Percentiles rank a stretch among this genome's conserved stretches.
These are phyloP conservation scores for Nakaseomyces uthaithaninus DNA, from an alignment of 1,139 yeast species.

Conservation along the genomic window DNA sequence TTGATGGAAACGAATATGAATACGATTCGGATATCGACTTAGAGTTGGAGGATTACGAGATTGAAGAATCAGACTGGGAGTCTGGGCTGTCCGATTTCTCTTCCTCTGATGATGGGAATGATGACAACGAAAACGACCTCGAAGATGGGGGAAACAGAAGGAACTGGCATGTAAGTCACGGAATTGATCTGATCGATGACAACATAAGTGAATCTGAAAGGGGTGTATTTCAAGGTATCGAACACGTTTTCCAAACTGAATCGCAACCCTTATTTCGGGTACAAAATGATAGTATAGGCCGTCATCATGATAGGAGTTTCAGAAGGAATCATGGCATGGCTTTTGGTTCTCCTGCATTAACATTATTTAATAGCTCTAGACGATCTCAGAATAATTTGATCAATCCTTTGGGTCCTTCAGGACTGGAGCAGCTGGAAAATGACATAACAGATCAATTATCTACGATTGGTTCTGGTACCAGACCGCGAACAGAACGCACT, in stretches of 20 bases:
- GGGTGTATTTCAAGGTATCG: slow-evolving; percentile 30
- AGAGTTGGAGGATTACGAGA: slow-evolving; percentile 33
- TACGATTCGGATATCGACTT: slow-evolving; percentile 28
- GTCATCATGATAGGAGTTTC: slow-evolving; percentile 18
- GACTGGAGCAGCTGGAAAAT: slow-evolving; percentile 31
- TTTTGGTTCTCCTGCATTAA: slow-evolving; percentile 23
- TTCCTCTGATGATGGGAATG: slow-evolving; percentile 25
- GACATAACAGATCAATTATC: slow-evolving; percentile 26
- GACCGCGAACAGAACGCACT: slow-evolving; percentile 23
- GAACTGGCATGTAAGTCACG: slow-evolving; percentile 29
- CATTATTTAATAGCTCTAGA: slow-evolving; percentile 25
- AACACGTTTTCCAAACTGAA: slow-evolving; percentile 28
- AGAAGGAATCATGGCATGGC: slow-evolving; percentile 9
- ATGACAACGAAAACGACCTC: slow-evolving; percentile 19
- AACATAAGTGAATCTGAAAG: slow-evolving; percentile 26
- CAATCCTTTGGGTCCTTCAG: slow-evolving; percentile 31
- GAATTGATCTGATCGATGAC: slow-evolving; percentile 28
- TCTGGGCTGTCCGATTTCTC: slow-evolving; percentile 31
- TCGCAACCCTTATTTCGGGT: slow-evolving; percentile 27
- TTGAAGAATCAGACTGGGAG: slow-evolving; percentile 33
- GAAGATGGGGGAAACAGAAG: slow-evolving; percentile 18
- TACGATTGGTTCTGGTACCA: slow-evolving; percentile 22
- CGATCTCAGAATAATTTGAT: slow-evolving; percentile 27
- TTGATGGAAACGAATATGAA: slow-evolving; percentile 35
- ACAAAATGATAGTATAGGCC: slow-evolving; percentile 19